A percentile compares a stretch with the other conserved stretches of the same genome.
These are phyloP conservation scores for Botrytis pseudocinerea DNA, from an alignment of 2,329 filamentous ascomycete genomes.

Conservation along the genomic window DNA sequence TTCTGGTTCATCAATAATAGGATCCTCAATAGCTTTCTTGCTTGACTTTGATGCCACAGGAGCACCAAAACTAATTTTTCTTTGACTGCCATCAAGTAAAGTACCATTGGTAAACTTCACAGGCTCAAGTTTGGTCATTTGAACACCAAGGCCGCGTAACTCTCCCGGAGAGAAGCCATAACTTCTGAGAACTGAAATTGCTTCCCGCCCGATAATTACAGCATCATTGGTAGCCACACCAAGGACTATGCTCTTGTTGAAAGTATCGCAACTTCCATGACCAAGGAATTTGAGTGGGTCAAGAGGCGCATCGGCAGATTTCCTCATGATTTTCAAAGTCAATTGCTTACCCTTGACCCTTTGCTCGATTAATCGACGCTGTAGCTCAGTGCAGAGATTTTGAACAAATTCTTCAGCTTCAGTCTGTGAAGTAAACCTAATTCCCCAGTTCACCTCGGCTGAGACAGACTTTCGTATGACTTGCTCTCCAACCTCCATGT, in stretches of 20 bases:
- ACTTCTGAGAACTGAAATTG: constrained; percentile 77
- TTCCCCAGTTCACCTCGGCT: constrained; percentile 97
- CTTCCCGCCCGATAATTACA: constrained; percentile 74
- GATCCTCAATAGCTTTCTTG: constrained; percentile 44
- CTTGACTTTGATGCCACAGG: constrained; percentile 45
- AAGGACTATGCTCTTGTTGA: constrained; percentile 82
- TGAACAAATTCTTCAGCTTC: constrained; percentile 91
- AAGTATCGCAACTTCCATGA: constrained; percentile 91
- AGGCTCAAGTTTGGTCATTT: constrained; percentile 89
- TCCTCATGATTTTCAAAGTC: constrained; percentile 92
- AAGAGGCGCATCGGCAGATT: constrained; percentile 80
- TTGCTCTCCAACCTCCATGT: constrained; percentile 81
- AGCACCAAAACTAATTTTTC: constrained; percentile 69
- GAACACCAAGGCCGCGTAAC: constrained; percentile 86
- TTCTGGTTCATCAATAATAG: constrained; percentile 49
- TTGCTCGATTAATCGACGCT: constrained; percentile 77
- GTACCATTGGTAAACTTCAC: constrained; percentile 59
- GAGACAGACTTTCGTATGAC: constrained; percentile 90
- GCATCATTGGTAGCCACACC: constrained; percentile 80
- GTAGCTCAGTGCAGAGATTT: constrained; percentile 81
- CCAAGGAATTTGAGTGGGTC: constrained; percentile 93
- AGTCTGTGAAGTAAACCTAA: constrained; percentile 86
- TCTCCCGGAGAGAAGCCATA: constrained; percentile 88
- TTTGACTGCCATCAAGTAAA: constrained; percentile 72
- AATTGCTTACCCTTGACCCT: constrained; percentile 84